These are phyloP conservation scores for Sanguinoderma infundibulare DNA, from an alignment of 1,284 basidiomycete species.

Conservation along the genomic window DNA sequence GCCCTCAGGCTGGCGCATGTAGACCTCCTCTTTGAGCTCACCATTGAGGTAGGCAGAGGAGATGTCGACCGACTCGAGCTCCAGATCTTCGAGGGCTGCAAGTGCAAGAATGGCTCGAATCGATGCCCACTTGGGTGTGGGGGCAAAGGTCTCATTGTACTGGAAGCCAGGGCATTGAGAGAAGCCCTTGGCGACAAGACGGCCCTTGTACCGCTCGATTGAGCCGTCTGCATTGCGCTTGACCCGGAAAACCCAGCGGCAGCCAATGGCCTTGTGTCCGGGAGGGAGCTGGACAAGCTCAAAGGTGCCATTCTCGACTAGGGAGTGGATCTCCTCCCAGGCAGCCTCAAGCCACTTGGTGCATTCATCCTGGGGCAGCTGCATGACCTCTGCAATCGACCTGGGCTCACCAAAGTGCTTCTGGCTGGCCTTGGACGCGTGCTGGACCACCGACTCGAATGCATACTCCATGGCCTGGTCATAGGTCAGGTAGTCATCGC, in stretches of 20 bases:
- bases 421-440: constrained; percentile 5
- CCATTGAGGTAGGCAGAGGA: too few species aligned
- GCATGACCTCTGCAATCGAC: neutral
- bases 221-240: constrained; percentile 40
- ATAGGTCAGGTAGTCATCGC: neutral
- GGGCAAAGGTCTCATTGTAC: constrained; percentile 45
- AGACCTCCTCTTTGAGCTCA: too few species aligned
- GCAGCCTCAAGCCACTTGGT: constrained; percentile 13
- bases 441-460: constrained; percentile 1
- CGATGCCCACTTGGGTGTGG: constrained; percentile 36
- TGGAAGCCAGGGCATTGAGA: constrained; percentile 45
- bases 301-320: constrained; percentile 31
- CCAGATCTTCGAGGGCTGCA: too few species aligned
- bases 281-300: constrained; percentile 28
- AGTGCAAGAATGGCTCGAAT: constrained; percentile 41
- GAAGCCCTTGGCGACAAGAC: constrained; percentile 48
- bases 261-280: constrained; percentile 22
- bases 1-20: too few species aligned
- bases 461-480: neutral
- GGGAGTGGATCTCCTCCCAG: constrained; percentile 8
- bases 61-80: too few species aligned
- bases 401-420: neutral
- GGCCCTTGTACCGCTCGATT: constrained; percentile 40
- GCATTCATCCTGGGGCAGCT: constrained; percentile 1
- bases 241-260: constrained; percentile 42